Conservation (phyloP, 2,329 filamentous ascomycete genomes). For the Aspergillus novofumigatus region DNA sequence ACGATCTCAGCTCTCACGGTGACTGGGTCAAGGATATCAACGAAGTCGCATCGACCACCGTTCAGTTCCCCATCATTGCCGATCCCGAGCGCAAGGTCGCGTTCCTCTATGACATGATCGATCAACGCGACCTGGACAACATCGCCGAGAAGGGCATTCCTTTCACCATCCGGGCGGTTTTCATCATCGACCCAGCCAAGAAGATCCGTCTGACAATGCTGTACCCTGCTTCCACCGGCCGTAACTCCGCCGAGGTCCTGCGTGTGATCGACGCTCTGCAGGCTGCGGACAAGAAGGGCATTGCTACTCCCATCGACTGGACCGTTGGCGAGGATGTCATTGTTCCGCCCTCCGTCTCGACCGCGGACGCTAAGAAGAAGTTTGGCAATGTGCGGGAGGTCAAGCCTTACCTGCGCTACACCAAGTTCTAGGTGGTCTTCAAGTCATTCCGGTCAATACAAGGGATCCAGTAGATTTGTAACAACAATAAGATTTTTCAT, state of each 20-base stretch:
- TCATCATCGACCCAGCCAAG: constrained; percentile 91
- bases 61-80: constrained; percentile 75
- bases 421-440: constrained; percentile 16
- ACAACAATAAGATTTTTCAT: neutral
- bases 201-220: constrained; percentile 88
- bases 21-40: constrained; percentile 86
- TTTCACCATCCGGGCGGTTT: constrained; percentile 92
- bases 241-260: constrained; percentile 75
- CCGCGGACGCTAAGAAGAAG: constrained; percentile 79
- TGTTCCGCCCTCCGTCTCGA: constrained; percentile 76
- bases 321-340: constrained; percentile 85
- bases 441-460: neutral
- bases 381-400: constrained; percentile 69
- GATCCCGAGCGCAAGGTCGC: constrained; percentile 76
- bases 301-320: constrained; percentile 92
- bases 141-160: constrained; percentile 68
- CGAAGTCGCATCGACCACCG: constrained; percentile 67
- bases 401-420: constrained; percentile 49
- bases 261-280: constrained; percentile 75
- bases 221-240: constrained; percentile 87
- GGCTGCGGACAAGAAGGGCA: constrained; percentile 79
- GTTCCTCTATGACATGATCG: constrained; percentile 76
- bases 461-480: neutral
- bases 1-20: constrained; percentile 75
- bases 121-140: constrained; percentile 77